Base-by-base conservation (phyloP, 129 eudicot genomes). In the Logfia minima region DNA sequence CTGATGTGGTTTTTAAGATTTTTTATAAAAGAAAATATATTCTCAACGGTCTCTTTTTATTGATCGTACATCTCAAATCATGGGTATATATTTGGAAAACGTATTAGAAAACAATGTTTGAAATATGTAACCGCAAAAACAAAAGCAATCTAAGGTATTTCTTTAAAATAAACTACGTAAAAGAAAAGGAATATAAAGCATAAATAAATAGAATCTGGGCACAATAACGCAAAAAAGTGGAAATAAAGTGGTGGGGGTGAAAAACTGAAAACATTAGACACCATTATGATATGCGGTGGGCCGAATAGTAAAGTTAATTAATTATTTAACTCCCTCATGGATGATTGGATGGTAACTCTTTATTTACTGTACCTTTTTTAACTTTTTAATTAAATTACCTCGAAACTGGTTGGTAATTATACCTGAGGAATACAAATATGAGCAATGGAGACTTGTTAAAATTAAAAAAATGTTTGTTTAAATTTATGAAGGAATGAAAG, bases 211-310 rank as follows among this genome's bases (percentile, higher is more conserved):
- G 1, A 35, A 26, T 66, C 75, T 58, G 84, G 84, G 79, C 55
- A 74, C 71, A 67, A 80, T 16, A 10, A 10, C 31, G 51, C 64
- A 58, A 75, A 80, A 80, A 80, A 43, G 76, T 80, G 66, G 14
- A 67, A 80, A 56, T 58, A 6, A 21, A 14, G 32, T 59, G 26
- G 53, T 43, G n/a, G 70, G 48, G 71, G 52, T 28, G 18, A 19
- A 51, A 75, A 43, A 11, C 16, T 51, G 35, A 35, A 59, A 28
- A 24, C 63, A 26, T 34, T 26, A 74, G 59, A 79, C 83, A 81
- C 24, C 77, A 80, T 78, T 74, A 81, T 81, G 81, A 79, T 39
- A 43, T 14, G 81, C 76, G 81, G 86, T 80, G 87, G 93, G 78
- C 55, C 85, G 69, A 32, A 34, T 56, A 66, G 7, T 34, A 32